phyloP scores from a whole-genome alignment of 345 rosid genomes.

The Salix arbutifolia region DNA sequence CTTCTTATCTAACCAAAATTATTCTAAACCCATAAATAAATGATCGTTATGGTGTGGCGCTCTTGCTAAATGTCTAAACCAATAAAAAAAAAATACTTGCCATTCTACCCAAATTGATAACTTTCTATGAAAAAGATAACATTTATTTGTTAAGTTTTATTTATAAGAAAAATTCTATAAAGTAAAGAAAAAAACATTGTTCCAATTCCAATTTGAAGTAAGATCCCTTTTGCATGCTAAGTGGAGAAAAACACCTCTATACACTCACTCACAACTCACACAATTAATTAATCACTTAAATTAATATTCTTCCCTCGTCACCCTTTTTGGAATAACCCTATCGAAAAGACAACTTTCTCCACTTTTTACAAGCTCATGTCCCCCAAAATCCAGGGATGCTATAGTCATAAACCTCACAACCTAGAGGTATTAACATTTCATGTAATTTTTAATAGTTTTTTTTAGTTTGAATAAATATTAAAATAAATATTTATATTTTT shows the following conservation, averaged over 20 bases:
- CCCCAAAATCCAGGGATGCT: background rate
- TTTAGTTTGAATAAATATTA: too few relatives aligned
- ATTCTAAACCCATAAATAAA: too few relatives aligned
- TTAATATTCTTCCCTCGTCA: background rate
- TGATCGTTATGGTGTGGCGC: too few relatives aligned
- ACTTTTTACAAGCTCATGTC: background rate
- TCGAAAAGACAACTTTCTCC: conserved; percentile 1
- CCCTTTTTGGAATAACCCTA: conserved; percentile 4
- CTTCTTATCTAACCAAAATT: too few relatives aligned
- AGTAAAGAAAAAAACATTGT: background rate
- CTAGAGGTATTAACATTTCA: background rate
- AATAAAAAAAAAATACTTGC: too few relatives aligned
- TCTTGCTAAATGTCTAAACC: too few relatives aligned
- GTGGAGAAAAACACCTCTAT: background rate
- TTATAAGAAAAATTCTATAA: background rate
- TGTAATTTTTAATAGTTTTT: too few relatives aligned
- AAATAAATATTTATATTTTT: too few relatives aligned
- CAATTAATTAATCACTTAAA: background rate
- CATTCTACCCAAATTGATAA: too few relatives aligned
- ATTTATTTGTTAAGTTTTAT: background rate
- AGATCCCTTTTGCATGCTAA: conserved; percentile 23
- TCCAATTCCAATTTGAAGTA: conserved; percentile 20
- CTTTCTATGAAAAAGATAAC: too few relatives aligned
- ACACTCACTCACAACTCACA: background rate
- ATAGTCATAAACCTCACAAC: conserved; percentile 5